Conservation (phyloP, 1,284 basidiomycete species). For the Hymenochaete sp. region DNA sequence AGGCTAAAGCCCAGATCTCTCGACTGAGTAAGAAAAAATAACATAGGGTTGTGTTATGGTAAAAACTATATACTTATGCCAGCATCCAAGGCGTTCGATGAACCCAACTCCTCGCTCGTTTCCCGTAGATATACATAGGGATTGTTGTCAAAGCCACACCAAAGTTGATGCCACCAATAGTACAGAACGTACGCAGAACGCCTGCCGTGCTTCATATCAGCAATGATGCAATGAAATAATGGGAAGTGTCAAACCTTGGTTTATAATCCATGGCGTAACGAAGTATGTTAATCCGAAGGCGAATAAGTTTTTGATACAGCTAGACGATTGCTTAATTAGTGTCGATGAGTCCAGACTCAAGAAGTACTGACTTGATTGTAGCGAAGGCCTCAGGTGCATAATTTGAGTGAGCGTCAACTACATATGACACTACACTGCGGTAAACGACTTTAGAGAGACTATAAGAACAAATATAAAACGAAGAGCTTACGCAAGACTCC, state of each 20-base stretch:
- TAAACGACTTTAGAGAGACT: background rate
- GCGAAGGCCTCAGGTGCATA: slow-evolving; percentile 13
- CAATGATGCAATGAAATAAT: background rate
- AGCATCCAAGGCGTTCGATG: slow-evolving; percentile 20
- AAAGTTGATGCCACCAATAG: slow-evolving; percentile 18
- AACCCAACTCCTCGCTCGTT: slow-evolving; percentile 20
- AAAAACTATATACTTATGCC: too few relatives aligned
- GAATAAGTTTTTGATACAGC: slow-evolving; percentile 17
- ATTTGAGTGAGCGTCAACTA: slow-evolving; percentile 19
- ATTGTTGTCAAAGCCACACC: slow-evolving; percentile 18
- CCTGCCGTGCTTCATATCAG: slow-evolving; percentile 7
- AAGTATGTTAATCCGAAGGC: slow-evolving; percentile 19
- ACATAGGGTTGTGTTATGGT: too few relatives aligned
- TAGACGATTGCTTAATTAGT: slow-evolving; percentile 1
- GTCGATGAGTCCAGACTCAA: background rate
- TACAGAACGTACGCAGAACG: slow-evolving; percentile 16
- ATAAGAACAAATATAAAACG: background rate
- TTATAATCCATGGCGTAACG: slow-evolving; percentile 14
- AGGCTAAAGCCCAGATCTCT: too few relatives aligned
- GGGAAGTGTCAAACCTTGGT: slow-evolving; percentile 14
- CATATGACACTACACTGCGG: slow-evolving; percentile 20
- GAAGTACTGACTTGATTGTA: slow-evolving; percentile 9
- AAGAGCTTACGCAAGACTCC: slow-evolving; percentile 9
- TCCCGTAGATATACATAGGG: slow-evolving; percentile 20
- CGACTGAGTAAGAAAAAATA: too few relatives aligned